Conservation (phyloP, 202 grass and related monocot species). For the Dendrocalamus latiflorus region DNA sequence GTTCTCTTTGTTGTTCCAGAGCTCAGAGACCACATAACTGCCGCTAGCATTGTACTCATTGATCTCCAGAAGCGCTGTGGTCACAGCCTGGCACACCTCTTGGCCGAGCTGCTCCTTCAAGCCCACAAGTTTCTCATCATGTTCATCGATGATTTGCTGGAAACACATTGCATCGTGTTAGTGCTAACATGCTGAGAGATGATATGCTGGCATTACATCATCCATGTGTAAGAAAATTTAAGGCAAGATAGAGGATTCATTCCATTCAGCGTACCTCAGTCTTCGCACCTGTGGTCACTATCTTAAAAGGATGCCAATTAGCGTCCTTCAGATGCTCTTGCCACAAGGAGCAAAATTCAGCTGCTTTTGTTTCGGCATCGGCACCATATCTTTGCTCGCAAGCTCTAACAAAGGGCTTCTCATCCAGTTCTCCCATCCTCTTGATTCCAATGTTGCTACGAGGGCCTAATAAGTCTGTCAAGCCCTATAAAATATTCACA, state of each 20-base stretch:
- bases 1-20: conserved; percentile 57
- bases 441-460: conserved; percentile 48
- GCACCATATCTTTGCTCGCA: conserved; percentile 33
- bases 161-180: too few relatives aligned
- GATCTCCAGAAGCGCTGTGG: conserved; percentile 40
- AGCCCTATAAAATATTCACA: conserved; percentile 32
- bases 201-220: too few relatives aligned
- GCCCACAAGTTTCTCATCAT: conserved; percentile 21
- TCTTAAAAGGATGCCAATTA: conserved; percentile 73
- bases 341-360: conserved; percentile 39
- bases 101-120: conserved; percentile 13
- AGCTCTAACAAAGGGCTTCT: conserved; percentile 23
- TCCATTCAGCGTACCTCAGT: too few relatives aligned
- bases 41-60: conserved; percentile 45
- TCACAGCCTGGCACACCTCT: conserved; percentile 28
- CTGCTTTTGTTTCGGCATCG: conserved; percentile 24
- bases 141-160: too few relatives aligned
- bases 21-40: conserved; percentile 42
- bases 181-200: too few relatives aligned
- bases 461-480: conserved; percentile 41
- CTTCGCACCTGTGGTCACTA: conserved; percentile 13
- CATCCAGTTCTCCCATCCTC: conserved; percentile 69
- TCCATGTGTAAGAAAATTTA: too few relatives aligned
- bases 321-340: conserved; percentile 45
- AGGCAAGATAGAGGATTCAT: too few relatives aligned